These are phyloP conservation scores for Pharus latifolius DNA, from an alignment of 176 grass and related monocot species.

Conservation along the genomic window DNA sequence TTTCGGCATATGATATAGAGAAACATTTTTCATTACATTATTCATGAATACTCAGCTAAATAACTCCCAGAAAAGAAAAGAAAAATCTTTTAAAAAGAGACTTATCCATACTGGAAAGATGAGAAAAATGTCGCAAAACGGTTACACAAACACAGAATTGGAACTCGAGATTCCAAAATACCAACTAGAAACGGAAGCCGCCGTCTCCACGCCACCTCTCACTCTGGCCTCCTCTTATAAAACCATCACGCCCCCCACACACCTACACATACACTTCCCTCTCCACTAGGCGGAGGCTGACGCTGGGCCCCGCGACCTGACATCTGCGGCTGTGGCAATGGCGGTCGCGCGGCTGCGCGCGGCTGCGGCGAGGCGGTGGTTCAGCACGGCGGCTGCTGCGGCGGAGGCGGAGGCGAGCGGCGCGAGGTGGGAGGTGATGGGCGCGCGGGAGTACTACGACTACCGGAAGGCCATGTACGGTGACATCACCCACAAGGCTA, in stretches of 20 bases:
- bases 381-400: constrained; percentile 6
- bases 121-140: too few species aligned
- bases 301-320: background rate
- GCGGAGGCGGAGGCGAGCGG: background rate
- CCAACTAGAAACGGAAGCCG: background rate
- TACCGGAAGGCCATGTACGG: constrained; percentile 88
- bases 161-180: too few species aligned
- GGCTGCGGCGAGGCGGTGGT: background rate
- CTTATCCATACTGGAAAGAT: too few species aligned
- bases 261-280: background rate
- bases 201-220: background rate
- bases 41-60: too few species aligned
- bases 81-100: too few species aligned
- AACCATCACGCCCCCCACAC: background rate
- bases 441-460: constrained; percentile 76
- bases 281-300: background rate
- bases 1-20: too few species aligned
- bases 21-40: too few species aligned
- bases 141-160: too few species aligned
- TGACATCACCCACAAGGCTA: constrained; percentile 88
- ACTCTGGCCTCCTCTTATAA: constrained; percentile 20
- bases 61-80: too few species aligned
- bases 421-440: constrained; percentile 53
- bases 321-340: background rate
- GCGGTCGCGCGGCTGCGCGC: background rate